phyloP scores from a whole-genome alignment of 2,329 filamentous ascomycete genomes.

The Sclerotinia subarctica region DNA sequence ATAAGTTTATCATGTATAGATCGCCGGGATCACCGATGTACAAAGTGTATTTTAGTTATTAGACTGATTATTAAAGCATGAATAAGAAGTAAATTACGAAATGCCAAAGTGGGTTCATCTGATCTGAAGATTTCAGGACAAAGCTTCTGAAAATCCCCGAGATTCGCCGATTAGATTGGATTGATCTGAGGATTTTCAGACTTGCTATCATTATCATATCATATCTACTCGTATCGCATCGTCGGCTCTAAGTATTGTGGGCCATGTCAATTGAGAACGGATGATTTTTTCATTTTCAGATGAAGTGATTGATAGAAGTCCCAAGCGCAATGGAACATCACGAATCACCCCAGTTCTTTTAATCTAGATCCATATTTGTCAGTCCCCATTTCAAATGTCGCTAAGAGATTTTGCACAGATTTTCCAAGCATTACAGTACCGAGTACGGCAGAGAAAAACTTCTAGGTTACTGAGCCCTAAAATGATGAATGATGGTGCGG shows the following conservation, averaged over 20 bases:
- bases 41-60: background rate
- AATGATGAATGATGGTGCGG: conserved; percentile 9
- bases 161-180: conserved; percentile 11
- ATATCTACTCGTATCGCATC: background rate
- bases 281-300: background rate
- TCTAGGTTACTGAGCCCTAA: background rate
- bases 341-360: background rate
- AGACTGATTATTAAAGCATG: background rate
- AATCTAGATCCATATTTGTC: background rate
- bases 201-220: background rate
- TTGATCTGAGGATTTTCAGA: conserved; percentile 6
- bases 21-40: background rate
- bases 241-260: conserved; percentile 7
- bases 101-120: conserved; percentile 7
- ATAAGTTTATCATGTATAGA: background rate
- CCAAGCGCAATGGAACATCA: conserved; percentile 1
- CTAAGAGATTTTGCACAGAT: conserved; percentile 3
- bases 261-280: background rate
- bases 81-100: conserved; percentile 10
- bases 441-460: background rate
- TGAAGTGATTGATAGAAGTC: conserved; percentile 3
- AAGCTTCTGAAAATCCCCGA: conserved; percentile 11
- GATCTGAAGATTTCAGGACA: background rate
- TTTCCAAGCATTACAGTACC: conserved; percentile 13
- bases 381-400: background rate